Evolutionary conservation across 2,329 filamentous ascomycete genomes (phyloP).

Genomic region (Pseudogymnoascus sp.): DNA sequence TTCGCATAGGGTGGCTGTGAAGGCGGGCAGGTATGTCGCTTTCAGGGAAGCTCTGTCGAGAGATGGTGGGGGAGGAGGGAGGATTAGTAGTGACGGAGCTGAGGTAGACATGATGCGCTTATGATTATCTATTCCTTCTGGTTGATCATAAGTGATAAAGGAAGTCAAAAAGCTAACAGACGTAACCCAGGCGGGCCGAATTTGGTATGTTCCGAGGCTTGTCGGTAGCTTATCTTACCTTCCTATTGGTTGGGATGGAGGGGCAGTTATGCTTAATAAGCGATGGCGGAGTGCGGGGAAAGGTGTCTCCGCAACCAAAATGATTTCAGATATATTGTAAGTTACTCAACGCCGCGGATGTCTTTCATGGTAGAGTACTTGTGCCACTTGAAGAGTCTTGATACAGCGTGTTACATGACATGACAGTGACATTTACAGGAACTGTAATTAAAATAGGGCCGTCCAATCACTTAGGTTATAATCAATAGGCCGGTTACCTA

Average conservation of each 20-base stretch:
- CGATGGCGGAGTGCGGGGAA: background rate
- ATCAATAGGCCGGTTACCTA: no score
- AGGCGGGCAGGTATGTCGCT: slow-evolving; percentile 49
- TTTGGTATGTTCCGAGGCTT: background rate
- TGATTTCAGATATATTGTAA: background rate
- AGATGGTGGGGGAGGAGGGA: slow-evolving; percentile 53
- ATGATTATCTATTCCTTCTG: background rate
- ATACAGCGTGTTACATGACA: no score
- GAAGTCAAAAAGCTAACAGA: background rate
- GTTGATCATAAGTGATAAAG: background rate
- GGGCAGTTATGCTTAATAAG: background rate
- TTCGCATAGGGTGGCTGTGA: slow-evolving; percentile 45
- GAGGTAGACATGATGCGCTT: background rate
- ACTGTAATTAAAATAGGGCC: no score
- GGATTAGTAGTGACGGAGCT: slow-evolving; percentile 48
- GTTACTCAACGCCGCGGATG: no score
- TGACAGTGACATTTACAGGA: no score
- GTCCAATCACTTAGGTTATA: no score
- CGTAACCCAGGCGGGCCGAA: background rate
- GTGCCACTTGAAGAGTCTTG: no score
- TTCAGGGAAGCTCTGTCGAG: slow-evolving; percentile 43
- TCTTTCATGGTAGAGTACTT: no score
- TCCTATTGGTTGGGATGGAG: background rate
- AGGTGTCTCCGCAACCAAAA: background rate
- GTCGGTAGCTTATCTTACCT: background rate